Evolutionary conservation across 2,329 filamentous ascomycete genomes (phyloP).

Genomic region (Ophiocordyceps camponoti-leonardi): DNA sequence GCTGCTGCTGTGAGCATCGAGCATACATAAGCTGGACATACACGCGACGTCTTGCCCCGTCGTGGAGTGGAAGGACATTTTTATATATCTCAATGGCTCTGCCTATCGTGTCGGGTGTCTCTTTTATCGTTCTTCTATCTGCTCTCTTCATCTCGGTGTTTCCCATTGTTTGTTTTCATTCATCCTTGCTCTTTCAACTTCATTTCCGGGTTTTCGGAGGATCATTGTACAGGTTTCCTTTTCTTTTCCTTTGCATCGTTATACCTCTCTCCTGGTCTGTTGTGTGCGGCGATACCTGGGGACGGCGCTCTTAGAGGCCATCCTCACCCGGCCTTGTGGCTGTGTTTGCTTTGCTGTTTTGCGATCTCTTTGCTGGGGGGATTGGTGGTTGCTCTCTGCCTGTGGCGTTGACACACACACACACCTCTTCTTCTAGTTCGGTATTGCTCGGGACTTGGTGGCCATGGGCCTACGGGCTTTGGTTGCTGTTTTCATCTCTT

Average conservation of each 20-base stretch:
- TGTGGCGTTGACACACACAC: not conserved
- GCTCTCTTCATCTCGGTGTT: not conserved
- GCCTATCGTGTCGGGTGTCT: not conserved
- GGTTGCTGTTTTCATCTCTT: too few relatives aligned
- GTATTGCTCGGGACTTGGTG: not conserved
- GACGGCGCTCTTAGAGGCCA: slow-evolving; percentile 3
- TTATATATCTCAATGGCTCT: not conserved
- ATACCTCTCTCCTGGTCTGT: not conserved
- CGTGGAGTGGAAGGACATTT: slow-evolving; percentile 4
- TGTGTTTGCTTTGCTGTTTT: not conserved
- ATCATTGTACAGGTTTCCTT: not conserved
- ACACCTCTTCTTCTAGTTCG: not conserved
- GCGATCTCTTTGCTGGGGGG: not conserved
- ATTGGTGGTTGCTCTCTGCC: not conserved
- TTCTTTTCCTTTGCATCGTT: not conserved
- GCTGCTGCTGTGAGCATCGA: not conserved
- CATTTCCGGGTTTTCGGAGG: not conserved
- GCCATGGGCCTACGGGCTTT: too few relatives aligned
- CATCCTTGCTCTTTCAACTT: not conserved
- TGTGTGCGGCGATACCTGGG: slow-evolving; percentile 5
- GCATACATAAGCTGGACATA: slow-evolving; percentile 1
- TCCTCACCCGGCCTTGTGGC: not conserved
- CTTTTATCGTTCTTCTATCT: not conserved
- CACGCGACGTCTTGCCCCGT: slow-evolving; percentile 1
- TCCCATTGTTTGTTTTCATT: not conserved